These are phyloP conservation scores for Pseudophaeomoniella oleicola DNA, from an alignment of 2,329 filamentous ascomycete species.

Conservation along the genomic window DNA sequence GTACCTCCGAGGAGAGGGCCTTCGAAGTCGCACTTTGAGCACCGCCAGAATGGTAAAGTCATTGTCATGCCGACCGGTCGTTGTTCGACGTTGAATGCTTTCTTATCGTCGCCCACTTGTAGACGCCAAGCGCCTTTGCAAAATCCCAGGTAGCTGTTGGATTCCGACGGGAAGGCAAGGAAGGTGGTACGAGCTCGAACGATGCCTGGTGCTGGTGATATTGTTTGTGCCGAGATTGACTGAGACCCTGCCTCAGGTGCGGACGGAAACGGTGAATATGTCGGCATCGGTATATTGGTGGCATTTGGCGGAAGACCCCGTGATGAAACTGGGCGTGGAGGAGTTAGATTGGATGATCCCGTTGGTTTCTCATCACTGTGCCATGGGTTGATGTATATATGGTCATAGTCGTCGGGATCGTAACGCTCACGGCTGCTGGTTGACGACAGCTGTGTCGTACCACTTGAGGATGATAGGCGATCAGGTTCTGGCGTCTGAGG, in stretches of 20 bases:
- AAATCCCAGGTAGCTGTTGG: conserved; percentile 23
- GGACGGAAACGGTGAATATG: not conserved
- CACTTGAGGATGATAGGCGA: not conserved
- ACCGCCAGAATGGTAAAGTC: conserved; percentile 20
- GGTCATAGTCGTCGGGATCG: not conserved
- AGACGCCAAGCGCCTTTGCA: conserved; percentile 31
- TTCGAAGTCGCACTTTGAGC: conserved; percentile 28
- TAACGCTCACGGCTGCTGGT: not conserved
- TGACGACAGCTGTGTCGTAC: not conserved
- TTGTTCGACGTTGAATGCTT: conserved; percentile 16
- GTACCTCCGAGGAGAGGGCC: conserved; percentile 13
- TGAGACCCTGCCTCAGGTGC: not conserved
- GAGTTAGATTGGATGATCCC: conserved; percentile 6
- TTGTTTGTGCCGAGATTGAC: conserved; percentile 5
- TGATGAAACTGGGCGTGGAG: conserved; percentile 4
- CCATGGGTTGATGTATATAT: not conserved
- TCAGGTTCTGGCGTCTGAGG: not conserved
- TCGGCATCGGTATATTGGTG: not conserved
- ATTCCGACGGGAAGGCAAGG: conserved; percentile 18
- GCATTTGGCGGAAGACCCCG: not conserved
- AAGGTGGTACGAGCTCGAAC: conserved; percentile 1
- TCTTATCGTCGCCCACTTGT: conserved; percentile 16
- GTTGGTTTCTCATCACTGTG: not conserved
- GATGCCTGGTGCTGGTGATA: conserved; percentile 3
- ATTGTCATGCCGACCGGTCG: conserved; percentile 16